These are phyloP conservation scores for Rhodotorula sp. DNA, from an alignment of 1,284 basidiomycete species.

Conservation along the genomic window DNA sequence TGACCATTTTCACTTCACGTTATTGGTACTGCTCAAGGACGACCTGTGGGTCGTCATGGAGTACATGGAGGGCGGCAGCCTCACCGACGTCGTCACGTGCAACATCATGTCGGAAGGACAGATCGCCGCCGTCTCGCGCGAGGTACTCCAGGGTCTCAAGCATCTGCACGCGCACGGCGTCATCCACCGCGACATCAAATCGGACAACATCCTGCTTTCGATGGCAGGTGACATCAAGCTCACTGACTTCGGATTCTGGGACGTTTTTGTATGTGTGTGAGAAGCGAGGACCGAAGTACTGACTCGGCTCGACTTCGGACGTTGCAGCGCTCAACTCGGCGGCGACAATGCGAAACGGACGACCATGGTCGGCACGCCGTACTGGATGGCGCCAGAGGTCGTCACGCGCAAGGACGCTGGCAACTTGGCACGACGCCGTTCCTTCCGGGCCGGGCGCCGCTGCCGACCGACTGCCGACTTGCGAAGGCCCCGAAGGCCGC, in stretches of 20 bases:
- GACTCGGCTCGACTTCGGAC: background rate
- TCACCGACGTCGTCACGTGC: constrained; percentile 98
- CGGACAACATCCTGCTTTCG: constrained; percentile 90
- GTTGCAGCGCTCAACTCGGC: background rate
- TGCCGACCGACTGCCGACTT: no score
- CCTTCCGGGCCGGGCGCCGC: no score
- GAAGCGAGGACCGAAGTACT: background rate
- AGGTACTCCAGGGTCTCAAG: constrained; percentile 69
- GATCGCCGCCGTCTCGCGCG: constrained; percentile 74
- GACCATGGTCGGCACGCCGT: constrained; percentile 99
- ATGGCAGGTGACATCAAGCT: constrained; percentile 95
- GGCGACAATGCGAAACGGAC: constrained; percentile 70
- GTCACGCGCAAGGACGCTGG: constrained; percentile 83
- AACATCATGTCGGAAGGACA: constrained; percentile 95
- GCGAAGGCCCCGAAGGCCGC: no score
- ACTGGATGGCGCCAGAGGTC: constrained; percentile 99
- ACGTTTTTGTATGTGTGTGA: background rate
- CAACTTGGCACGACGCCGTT: no score
- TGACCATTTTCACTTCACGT: constrained; percentile 99
- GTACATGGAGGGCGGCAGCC: constrained; percentile 97
- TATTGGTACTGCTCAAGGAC: constrained; percentile 95
- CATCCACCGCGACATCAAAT: constrained; percentile 98
- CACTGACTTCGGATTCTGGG: constrained; percentile 62
- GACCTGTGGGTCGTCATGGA: constrained; percentile 99
- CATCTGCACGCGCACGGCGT: constrained; percentile 93